Conservation (phyloP, 345 rosid species). For the Pseudoturritis turrita region DNA sequence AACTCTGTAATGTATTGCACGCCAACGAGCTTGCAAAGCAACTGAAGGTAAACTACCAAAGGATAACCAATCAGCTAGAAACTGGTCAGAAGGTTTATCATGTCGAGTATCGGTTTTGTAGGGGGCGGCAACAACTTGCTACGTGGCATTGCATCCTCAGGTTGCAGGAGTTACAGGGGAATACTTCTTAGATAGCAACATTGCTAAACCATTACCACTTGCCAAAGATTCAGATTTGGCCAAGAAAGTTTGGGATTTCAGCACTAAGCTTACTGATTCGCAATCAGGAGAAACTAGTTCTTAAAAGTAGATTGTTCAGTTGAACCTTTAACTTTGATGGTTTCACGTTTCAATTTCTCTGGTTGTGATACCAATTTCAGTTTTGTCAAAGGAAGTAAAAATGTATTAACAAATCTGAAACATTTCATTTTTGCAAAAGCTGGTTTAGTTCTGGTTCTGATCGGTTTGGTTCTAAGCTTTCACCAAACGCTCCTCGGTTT, state of each 20-base stretch:
- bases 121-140: constrained; percentile 83
- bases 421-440: neutral
- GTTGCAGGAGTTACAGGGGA: constrained; percentile 49
- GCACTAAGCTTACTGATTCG: constrained; percentile 29
- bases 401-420: neutral
- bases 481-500: neutral
- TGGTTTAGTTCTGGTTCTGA: neutral
- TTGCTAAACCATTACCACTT: constrained; percentile 34
- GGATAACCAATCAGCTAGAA: neutral
- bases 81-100: neutral
- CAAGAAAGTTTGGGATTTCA: constrained; percentile 50
- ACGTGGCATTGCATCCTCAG: constrained; percentile 61
- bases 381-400: neutral
- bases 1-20: constrained; percentile 36
- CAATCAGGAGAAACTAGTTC: constrained; percentile 11
- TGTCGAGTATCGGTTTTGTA: constrained; percentile 6
- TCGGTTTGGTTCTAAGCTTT: neutral
- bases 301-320: neutral
- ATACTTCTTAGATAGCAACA: constrained; percentile 51
- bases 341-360: neutral
- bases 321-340: neutral
- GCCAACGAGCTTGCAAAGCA: constrained; percentile 47
- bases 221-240: constrained; percentile 47
- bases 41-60: constrained; percentile 48
- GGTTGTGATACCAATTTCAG: neutral